Evolutionary conservation across 805 yeast genomes (phyloP), one percentile per base, ranked within the genome.

Genomic region (Candida krabiensis): DNA sequence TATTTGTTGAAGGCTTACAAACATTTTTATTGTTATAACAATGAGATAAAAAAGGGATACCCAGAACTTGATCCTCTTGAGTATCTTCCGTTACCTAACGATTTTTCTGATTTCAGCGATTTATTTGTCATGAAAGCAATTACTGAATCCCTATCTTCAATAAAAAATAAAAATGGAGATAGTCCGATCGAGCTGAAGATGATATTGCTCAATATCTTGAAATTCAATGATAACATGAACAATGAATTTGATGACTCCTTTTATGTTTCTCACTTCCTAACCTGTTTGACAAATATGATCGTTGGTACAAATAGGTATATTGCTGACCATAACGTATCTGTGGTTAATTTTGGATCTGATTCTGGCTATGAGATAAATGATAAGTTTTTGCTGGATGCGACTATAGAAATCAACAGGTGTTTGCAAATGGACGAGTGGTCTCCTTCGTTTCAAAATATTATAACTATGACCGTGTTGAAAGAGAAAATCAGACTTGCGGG

Each of bases 391-490:
- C 48, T 57, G 3, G 73, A 71, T 12, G 79, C 81, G 0, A 50
- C 81, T 6, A 70, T 73, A 5, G 97, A 90, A 54, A 67, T 93
- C 31, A 78, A 81, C 38, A 72, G 97, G 41, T 73, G 80, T 43
- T 78, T 80, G 48, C 79, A 89, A 44, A 71, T 93, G 64, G 98
- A 91, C 53, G 80, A 76, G 29, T 88, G 95, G 95, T 70, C 83
- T 6, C 91, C 96, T 1, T 82, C 96, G 0, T 79, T 75, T 44
- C 82, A 79, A 36, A 58, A 73, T 40, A 45, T 71, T 25, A 66
- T 86, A 27, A 71, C 89, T 13, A 61, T 69, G 19, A 65, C 77
- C 4, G 77, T 89, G 19, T 49, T 89, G 16, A 60, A 64, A 27
- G 81, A 77, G 46, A 85, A 83, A 46, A 70, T 85, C 28, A 60